These are phyloP conservation scores for Sugiyamaella americana DNA, from an alignment of 805 yeast genomes.

Conservation along the genomic window DNA sequence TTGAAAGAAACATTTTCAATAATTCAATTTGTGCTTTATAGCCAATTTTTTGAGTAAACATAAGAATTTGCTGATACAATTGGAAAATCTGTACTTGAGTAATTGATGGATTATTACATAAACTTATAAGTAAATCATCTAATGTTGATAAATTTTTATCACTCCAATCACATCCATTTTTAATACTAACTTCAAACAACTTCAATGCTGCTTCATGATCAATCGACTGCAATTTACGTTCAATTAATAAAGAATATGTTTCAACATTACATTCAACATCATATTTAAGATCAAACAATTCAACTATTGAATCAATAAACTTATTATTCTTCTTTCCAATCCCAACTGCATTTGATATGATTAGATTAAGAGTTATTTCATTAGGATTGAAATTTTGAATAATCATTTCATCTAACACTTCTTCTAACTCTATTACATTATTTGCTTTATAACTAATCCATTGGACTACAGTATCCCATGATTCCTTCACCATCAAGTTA, in stretches of 20 bases:
- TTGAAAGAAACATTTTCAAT: constrained; percentile 33
- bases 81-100: constrained; percentile 28
- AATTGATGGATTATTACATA: constrained; percentile 25
- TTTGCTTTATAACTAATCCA: constrained; percentile 27
- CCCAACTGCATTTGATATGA: constrained; percentile 25
- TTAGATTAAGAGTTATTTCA: constrained; percentile 22
- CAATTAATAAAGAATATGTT: constrained; percentile 34
- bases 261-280: constrained; percentile 34
- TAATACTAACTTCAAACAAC: constrained; percentile 33
- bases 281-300: constrained; percentile 30
- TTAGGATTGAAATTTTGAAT: constrained; percentile 21
- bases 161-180: constrained; percentile 41
- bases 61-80: constrained; percentile 39
- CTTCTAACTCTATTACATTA: constrained; percentile 13
- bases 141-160: constrained; percentile 23
- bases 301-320: constrained; percentile 22
- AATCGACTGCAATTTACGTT: constrained; percentile 27
- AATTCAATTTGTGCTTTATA: constrained; percentile 37
- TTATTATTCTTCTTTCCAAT: constrained; percentile 24
- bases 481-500: constrained; percentile 23
- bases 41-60: constrained; percentile 36
- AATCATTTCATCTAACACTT: constrained; percentile 17
- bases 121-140: constrained; percentile 27
- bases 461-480: constrained; percentile 34
- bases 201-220: constrained; percentile 31